Conservation (phyloP, 78 protist genomes). For the Chrysochromulina tobinii region DNA sequence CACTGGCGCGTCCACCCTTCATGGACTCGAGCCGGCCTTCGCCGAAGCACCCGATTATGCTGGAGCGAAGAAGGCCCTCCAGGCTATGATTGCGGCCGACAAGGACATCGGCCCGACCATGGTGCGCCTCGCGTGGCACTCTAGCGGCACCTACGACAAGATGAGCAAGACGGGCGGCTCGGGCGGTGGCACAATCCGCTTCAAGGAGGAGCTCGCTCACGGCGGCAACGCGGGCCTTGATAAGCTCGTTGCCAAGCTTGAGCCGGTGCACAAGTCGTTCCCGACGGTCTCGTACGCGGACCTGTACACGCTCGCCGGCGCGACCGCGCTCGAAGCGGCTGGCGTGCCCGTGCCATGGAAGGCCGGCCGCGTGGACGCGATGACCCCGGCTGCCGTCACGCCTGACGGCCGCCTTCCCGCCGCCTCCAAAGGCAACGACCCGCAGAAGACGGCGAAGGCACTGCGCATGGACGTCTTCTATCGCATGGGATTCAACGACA, state of each 20-base stretch:
- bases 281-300: slow-evolving; percentile 54
- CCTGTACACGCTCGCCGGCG: slow-evolving; percentile 69
- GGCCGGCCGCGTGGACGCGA: slow-evolving; percentile 60
- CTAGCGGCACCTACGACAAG: slow-evolving; percentile 58
- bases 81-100: not conserved
- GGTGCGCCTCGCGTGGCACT: slow-evolving; percentile 83
- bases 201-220: slow-evolving; percentile 58
- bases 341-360: slow-evolving; percentile 75
- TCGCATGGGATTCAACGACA: slow-evolving; percentile 71
- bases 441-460: not conserved
- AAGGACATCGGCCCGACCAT: slow-evolving; percentile 45
- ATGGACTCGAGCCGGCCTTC: not conserved
- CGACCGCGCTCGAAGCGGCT: slow-evolving; percentile 60
- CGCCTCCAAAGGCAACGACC: slow-evolving; percentile 32
- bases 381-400: not conserved
- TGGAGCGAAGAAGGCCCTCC: not conserved
- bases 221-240: slow-evolving; percentile 19
- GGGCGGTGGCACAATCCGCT: slow-evolving; percentile 69
- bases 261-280: not conserved
- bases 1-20: too few species aligned
- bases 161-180: slow-evolving; percentile 56
- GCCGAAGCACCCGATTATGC: not conserved
- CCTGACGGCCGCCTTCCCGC: slow-evolving; percentile 58
- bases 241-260: not conserved
- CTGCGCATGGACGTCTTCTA: slow-evolving; percentile 56